Conservation (phyloP, 202 grass and related monocot species). For the Schoenoplectus tabernaemontani region DNA sequence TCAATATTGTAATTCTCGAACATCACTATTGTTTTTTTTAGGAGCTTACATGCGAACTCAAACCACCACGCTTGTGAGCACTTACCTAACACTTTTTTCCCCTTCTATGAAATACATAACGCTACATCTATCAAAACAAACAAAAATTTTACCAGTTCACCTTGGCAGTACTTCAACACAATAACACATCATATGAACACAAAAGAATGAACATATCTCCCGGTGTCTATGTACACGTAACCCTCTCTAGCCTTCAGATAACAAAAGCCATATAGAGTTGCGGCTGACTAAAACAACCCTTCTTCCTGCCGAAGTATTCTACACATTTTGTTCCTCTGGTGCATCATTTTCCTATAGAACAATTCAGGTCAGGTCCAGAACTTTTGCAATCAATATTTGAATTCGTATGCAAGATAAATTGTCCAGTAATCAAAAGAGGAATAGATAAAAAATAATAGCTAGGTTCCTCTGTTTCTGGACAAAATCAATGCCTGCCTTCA, state of each 20-base stretch:
- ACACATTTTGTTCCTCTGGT: constrained; percentile 43
- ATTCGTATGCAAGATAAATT: not conserved
- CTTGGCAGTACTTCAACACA: constrained; percentile 32
- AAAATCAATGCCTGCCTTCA: not conserved
- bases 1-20: too few species aligned
- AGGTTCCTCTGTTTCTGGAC: not conserved
- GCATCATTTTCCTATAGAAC: constrained; percentile 37
- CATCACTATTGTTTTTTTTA: too few species aligned
- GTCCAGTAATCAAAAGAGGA: not conserved
- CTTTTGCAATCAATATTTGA: not conserved
- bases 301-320: constrained; percentile 24
- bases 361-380: not conserved
- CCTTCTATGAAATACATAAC: not conserved
- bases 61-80: not conserved
- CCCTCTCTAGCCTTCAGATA: constrained; percentile 14
- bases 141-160: constrained; percentile 14
- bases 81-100: not conserved
- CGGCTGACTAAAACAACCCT: constrained; percentile 5
- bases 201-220: constrained; percentile 36
- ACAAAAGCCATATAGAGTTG: constrained; percentile 21
- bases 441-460: not conserved
- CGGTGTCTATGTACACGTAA: constrained; percentile 56
- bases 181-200: constrained; percentile 46
- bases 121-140: constrained; percentile 5
- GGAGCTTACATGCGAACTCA: too few species aligned